Evolutionary conservation across 208 protist genomes (phyloP).

Genomic region (Acanthamoeba quina): DNA sequence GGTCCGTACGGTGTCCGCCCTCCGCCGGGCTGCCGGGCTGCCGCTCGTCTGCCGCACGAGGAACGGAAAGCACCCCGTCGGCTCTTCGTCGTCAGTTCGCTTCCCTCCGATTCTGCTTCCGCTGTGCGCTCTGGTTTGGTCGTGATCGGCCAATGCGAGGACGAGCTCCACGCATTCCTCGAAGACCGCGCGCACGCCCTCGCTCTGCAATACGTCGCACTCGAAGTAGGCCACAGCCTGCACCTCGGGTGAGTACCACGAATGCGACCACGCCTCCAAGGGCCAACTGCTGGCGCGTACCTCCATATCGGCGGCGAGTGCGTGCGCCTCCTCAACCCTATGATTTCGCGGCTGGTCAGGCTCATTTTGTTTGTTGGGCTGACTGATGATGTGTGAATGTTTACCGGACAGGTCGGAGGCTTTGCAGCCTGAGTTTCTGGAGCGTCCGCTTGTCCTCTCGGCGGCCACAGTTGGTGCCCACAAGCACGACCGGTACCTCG

Average conservation of each 20-base stretch:
- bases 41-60: not conserved
- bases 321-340: not conserved
- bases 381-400: not conserved
- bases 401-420: not conserved
- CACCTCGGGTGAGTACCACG: no score
- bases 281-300: no score
- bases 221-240: slow-evolving; percentile 2
- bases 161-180: not conserved
- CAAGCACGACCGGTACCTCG: not conserved
- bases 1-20: not conserved
- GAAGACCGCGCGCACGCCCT: not conserved
- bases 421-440: not conserved
- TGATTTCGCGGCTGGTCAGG: not conserved
- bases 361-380: not conserved
- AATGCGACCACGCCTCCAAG: no score
- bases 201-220: not conserved
- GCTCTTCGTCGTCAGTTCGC: not conserved
- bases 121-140: not conserved
- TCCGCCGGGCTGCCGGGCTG: not conserved
- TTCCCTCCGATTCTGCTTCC: not conserved
- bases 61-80: not conserved
- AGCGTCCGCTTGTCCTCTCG: not conserved
- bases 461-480: not conserved
- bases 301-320: not conserved
- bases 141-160: not conserved